phyloP scores from a whole-genome alignment of 345 rosid genomes.

The Arabidopsis thaliana region TAIR10.1 NC_003071.7:14946501-14947000 shows the following conservation, averaged over 20 bases:
- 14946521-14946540: background rate
- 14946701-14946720: background rate
- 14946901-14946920: constrained; percentile 70
- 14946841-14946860: background rate
- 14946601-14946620: background rate
- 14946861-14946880: background rate
- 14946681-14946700: background rate
- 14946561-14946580: background rate
- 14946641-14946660: background rate
- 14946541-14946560: background rate
- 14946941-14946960: constrained; percentile 73
- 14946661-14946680: background rate
- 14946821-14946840: background rate
- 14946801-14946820: background rate
- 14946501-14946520: constrained; percentile 4
- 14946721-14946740: background rate
- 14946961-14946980: constrained; percentile 66
- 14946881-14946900: constrained; percentile 39
- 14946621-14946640: background rate
- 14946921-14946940: constrained; percentile 77
- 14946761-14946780: constrained; percentile 6
- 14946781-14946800: background rate
- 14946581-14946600: background rate
- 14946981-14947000: constrained; percentile 72
- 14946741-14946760: background rate